Evolutionary conservation across 2,329 filamentous ascomycete species (phyloP).

Genomic region (Ustilaginoidea virens): DNA sequence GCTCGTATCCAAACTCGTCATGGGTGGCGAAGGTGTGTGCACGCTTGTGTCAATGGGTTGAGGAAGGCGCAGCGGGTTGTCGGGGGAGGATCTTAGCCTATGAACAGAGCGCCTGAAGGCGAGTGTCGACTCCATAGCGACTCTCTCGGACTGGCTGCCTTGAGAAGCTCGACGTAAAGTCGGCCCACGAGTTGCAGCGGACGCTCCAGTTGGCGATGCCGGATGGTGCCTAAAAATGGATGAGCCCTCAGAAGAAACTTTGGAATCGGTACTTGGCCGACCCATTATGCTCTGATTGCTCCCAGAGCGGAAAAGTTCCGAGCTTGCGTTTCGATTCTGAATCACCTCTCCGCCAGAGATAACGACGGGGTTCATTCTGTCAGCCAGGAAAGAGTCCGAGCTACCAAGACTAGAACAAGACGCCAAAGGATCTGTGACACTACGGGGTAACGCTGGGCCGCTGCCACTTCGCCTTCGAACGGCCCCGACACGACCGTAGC

Average conservation of each 20-base stretch:
- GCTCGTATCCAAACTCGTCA: constrained; percentile 41
- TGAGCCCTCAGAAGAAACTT: constrained; percentile 22
- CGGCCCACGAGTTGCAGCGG: constrained; percentile 29
- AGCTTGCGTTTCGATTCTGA: constrained; percentile 39
- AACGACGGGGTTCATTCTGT: constrained; percentile 49
- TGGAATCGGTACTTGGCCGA: constrained; percentile 28
- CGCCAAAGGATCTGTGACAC: constrained; percentile 25
- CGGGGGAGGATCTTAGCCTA: constrained; percentile 28
- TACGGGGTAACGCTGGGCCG: constrained; percentile 30
- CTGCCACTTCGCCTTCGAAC: constrained; percentile 49
- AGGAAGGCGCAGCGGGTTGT: constrained; percentile 31
- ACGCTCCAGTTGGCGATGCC: constrained; percentile 36
- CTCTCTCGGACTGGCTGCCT: constrained; percentile 37
- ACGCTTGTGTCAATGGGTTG: constrained; percentile 34
- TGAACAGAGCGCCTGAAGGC: constrained; percentile 41
- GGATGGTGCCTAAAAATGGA: constrained; percentile 23
- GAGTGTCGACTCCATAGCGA: constrained; percentile 32
- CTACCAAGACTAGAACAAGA: constrained; percentile 36
- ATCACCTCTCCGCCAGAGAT: constrained; percentile 48
- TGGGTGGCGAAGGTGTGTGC: constrained; percentile 29
- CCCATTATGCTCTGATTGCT: constrained; percentile 31
- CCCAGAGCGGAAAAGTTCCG: constrained; percentile 13
- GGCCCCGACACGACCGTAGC: constrained; percentile 53
- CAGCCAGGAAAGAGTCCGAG: constrained; percentile 41
- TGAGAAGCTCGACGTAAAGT: constrained; percentile 33